Conservation (phyloP, 176 grass and related monocot species). For the Aegilops bicornis region DNA sequence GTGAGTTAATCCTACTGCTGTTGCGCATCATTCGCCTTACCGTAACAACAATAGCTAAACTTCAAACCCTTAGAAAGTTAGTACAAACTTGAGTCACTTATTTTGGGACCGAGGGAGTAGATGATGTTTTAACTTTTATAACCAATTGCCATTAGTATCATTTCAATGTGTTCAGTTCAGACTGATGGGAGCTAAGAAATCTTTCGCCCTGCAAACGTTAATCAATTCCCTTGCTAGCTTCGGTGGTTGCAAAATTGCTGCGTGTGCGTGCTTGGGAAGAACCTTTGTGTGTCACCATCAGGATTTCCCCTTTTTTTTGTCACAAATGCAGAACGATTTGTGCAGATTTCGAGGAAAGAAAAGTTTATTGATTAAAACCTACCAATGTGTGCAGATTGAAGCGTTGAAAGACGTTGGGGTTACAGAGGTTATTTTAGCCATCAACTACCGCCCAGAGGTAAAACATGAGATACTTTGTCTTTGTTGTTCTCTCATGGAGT, state of each 20-base stretch:
- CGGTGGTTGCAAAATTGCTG: background rate
- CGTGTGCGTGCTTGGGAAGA: background rate
- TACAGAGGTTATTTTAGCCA: constrained; percentile 85
- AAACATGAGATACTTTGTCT: background rate
- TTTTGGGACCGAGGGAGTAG: too few species aligned
- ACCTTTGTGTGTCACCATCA: background rate
- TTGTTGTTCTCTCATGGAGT: background rate
- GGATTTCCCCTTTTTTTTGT: background rate
- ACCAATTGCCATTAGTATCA: background rate
- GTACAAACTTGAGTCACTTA: too few species aligned
- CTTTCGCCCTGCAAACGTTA: background rate
- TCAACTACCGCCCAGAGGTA: constrained; percentile 94
- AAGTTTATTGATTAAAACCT: too few species aligned
- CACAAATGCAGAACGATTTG: background rate
- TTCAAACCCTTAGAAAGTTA: background rate
- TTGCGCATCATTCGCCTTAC: too few species aligned
- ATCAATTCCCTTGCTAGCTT: background rate
- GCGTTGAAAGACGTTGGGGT: constrained; percentile 87
- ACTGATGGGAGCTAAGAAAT: background rate
- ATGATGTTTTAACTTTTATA: background rate
- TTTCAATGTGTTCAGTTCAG: background rate
- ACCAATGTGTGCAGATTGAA: constrained; percentile 59
- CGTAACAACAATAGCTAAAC: background rate
- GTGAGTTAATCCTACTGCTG: too few species aligned
- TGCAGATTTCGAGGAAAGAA: constrained; percentile 49